Conservation (phyloP, 2,329 filamentous ascomycete species). For the Fusarium miscanthi region DNA sequence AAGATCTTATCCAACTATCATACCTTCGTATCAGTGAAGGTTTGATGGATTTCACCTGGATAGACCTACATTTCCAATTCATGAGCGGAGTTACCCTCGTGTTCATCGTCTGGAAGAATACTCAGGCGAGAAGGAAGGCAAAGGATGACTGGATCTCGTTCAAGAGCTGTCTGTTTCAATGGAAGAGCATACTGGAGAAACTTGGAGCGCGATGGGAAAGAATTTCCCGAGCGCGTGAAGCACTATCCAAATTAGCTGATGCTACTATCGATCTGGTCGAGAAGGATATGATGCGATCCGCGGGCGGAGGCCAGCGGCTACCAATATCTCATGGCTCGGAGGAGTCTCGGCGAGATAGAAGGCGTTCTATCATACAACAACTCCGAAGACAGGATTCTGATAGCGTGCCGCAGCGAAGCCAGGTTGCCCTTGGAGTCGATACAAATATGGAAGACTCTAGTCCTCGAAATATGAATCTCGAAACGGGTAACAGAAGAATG, state of each 20-base stretch:
- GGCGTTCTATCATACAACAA: slow-evolving; percentile 1
- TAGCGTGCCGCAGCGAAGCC: neutral
- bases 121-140: neutral
- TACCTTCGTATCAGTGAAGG: slow-evolving; percentile 10
- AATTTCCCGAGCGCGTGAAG: slow-evolving; percentile 3
- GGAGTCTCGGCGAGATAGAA: neutral
- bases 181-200: neutral
- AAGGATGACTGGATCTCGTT: slow-evolving; percentile 10
- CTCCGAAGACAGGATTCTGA: neutral
- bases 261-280: slow-evolving; percentile 12
- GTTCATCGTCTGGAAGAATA: slow-evolving; percentile 4
- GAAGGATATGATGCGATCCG: neutral
- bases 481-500: accelerated
- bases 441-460: neutral
- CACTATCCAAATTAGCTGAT: slow-evolving; percentile 7
- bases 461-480: accelerated
- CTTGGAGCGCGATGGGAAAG: slow-evolving; percentile 1
- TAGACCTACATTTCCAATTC: slow-evolving; percentile 15
- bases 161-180: slow-evolving; percentile 1
- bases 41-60: slow-evolving; percentile 12
- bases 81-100: slow-evolving; percentile 16
- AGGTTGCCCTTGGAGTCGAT: accelerated
- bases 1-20: slow-evolving; percentile 11
- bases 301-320: accelerated
- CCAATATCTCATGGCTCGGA: neutral